phyloP scores from a whole-genome alignment of 140 eudicot genomes.

The Bidens hawaiensis region DNA sequence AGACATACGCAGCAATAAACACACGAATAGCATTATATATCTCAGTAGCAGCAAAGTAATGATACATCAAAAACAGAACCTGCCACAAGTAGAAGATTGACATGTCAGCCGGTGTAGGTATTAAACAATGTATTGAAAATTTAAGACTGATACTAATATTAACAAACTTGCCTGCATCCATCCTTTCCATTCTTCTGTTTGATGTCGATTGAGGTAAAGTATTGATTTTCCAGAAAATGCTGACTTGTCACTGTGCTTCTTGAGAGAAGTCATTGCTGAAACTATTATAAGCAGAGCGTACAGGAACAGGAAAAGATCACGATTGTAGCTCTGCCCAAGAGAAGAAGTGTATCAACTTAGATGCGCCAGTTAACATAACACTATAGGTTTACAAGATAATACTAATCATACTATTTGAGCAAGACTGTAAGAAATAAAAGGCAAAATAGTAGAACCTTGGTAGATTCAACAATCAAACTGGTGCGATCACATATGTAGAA shows the following conservation, averaged over 20 bases:
- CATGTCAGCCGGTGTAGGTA: not conserved
- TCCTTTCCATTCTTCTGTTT: constrained; percentile 99
- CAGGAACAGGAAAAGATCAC: constrained; percentile 89
- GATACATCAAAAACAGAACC: constrained; percentile 93
- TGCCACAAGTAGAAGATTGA: constrained; percentile 25
- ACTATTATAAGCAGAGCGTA: constrained; percentile 76
- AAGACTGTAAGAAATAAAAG: too few species aligned
- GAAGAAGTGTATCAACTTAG: constrained; percentile 13
- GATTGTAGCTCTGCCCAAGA: constrained; percentile 76
- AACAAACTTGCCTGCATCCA: constrained; percentile 89
- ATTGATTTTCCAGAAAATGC: constrained; percentile 81
- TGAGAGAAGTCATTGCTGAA: constrained; percentile 85
- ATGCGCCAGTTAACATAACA: constrained; percentile 1
- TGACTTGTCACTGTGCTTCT: constrained; percentile 84
- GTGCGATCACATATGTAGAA: constrained; percentile 96
- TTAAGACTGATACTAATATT: not conserved
- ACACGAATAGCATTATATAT: constrained; percentile 88
- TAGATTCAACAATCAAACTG: constrained; percentile 64
- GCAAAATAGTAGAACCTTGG: constrained; percentile 51
- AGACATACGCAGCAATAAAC: constrained; percentile 95
- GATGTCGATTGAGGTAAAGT: constrained; percentile 94
- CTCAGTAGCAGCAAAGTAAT: constrained; percentile 94
- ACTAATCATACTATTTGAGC: not conserved
- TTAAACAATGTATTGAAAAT: not conserved
- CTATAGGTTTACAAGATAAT: constrained; percentile 11